Evolutionary conservation across 495 filamentous ascomycete species (phyloP).

Genomic region (Penicillium silybi): DNA sequence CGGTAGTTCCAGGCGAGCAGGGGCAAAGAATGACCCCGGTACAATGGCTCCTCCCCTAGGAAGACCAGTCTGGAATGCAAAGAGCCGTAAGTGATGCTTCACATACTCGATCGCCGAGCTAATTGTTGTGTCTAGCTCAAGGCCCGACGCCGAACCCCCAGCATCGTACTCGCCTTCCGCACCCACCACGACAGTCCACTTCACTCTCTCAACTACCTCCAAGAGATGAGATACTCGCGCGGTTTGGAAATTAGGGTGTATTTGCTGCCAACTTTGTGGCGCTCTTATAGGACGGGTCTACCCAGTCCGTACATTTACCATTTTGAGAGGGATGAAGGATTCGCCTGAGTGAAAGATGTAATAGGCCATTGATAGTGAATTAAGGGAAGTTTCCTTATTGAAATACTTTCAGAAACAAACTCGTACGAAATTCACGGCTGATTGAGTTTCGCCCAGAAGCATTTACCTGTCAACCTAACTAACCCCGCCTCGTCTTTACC

Average conservation of each 20-base stretch:
- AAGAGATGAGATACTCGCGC: constrained; percentile 17
- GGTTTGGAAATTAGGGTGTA: constrained; percentile 15
- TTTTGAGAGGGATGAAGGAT: not conserved
- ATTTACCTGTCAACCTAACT: not conserved
- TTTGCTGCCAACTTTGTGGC: not conserved
- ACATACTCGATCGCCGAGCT: not conserved
- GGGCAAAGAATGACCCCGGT: constrained; percentile 5
- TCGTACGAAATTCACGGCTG: not conserved
- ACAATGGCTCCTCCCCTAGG: constrained; percentile 29
- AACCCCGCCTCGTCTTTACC: not conserved
- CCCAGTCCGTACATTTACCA: not conserved
- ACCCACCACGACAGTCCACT: constrained; percentile 7
- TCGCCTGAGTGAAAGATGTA: not conserved
- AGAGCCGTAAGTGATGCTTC: constrained; percentile 17
- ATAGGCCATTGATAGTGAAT: not conserved
- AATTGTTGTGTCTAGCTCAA: not conserved
- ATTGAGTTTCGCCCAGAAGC: not conserved
- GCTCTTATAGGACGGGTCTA: not conserved
- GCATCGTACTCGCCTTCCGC: constrained; percentile 28
- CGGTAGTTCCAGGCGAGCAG: constrained; percentile 36
- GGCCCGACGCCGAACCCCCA: constrained; percentile 6
- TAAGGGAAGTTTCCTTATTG: not conserved
- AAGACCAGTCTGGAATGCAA: constrained; percentile 13
- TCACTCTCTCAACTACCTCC: constrained; percentile 13
- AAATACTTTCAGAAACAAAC: not conserved